phyloP scores from a whole-genome alignment of 1,139 yeast species.

The Sugiyamaella neomexicana region DNA sequence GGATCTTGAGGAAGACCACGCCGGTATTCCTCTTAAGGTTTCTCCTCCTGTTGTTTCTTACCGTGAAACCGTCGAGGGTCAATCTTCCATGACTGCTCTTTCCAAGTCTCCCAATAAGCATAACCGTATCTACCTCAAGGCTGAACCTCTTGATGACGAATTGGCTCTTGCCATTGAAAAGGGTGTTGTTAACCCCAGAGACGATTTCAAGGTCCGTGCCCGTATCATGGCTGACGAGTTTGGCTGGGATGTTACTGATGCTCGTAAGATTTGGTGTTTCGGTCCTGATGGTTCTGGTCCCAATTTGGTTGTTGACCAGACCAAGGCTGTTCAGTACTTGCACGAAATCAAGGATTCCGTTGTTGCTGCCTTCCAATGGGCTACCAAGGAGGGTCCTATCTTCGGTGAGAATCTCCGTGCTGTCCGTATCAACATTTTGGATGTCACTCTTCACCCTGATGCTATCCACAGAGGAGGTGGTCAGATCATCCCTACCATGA shows the following conservation, averaged over 20 bases:
- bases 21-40: conserved; percentile 97
- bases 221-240: conserved; percentile 98
- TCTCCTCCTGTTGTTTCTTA: conserved; percentile 98
- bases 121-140: conserved; percentile 98
- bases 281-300: conserved; percentile 99
- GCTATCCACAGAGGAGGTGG: conserved; percentile 99
- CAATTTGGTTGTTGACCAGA: conserved; percentile 98
- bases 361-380: conserved; percentile 99
- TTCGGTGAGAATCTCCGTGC: conserved; percentile 96
- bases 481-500: conserved; percentile 99
- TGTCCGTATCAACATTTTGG: conserved; percentile 95
- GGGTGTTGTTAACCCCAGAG: conserved; percentile 93
- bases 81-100: conserved; percentile 93
- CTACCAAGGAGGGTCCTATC: conserved; percentile 99
- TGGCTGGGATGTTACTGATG: conserved; percentile 99
- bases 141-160: conserved; percentile 95
- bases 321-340: conserved; percentile 99
- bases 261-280: conserved; percentile 99
- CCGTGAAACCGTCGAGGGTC: conserved; percentile 97
- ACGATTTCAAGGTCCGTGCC: conserved; percentile 99
- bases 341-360: conserved; percentile 99
- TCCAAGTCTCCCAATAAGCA: conserved; percentile 99
- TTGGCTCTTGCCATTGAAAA: conserved; percentile 86
- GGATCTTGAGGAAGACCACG: conserved; percentile 98
- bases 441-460: conserved; percentile 99